A percentile compares a stretch with the other conserved stretches of the same genome.
Evolutionary conservation across 2,329 filamentous ascomycete genomes (phyloP).

Genomic region (Cladosporium oxysporum): DNA sequence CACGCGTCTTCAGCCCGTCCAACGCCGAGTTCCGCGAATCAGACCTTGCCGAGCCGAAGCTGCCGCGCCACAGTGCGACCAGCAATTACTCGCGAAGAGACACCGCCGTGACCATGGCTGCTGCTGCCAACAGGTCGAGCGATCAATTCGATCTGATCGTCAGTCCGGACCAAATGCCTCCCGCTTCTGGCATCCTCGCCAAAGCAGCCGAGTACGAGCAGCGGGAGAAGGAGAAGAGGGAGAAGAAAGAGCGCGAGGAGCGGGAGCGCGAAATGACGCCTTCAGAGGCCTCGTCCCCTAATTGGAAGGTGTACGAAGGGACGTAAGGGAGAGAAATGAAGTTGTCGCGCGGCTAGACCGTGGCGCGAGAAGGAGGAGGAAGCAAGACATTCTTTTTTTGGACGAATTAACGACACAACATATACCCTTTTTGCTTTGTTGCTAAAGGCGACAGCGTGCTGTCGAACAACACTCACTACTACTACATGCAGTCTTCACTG

Average conservation of each 20-base stretch:
- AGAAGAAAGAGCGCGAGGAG: slow-evolving; percentile 3
- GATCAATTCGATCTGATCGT: slow-evolving; percentile 19
- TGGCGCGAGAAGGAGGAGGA: background rate
- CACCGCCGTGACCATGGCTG: background rate
- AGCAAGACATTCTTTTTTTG: background rate
- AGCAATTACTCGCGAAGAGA: slow-evolving; percentile 11
- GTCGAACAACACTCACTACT: background rate
- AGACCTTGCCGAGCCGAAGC: background rate
- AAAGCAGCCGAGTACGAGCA: slow-evolving; percentile 16
- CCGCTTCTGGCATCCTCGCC: slow-evolving; percentile 11
- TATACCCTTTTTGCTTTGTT: slow-evolving; percentile 14
- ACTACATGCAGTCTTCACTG: slow-evolving; percentile 14
- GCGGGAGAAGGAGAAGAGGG: slow-evolving; percentile 5
- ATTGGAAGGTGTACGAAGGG: slow-evolving; percentile 21
- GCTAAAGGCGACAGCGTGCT: slow-evolving; percentile 16
- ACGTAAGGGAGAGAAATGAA: background rate
- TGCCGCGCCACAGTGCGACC: background rate
- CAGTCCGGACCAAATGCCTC: slow-evolving; percentile 17
- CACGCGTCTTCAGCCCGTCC: slow-evolving; percentile 12
- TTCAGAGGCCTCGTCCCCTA: slow-evolving; percentile 8
- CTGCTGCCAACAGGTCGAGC: background rate
- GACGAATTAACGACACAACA: slow-evolving; percentile 13
- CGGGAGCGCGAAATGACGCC: slow-evolving; percentile 11
- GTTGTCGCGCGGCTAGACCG: slow-evolving; percentile 10
- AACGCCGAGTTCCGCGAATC: background rate